A percentile compares a stretch with the other conserved stretches of the same genome.
phyloP scores from a whole-genome alignment of 805 yeast genomes.

The Candida maesae region DNA sequence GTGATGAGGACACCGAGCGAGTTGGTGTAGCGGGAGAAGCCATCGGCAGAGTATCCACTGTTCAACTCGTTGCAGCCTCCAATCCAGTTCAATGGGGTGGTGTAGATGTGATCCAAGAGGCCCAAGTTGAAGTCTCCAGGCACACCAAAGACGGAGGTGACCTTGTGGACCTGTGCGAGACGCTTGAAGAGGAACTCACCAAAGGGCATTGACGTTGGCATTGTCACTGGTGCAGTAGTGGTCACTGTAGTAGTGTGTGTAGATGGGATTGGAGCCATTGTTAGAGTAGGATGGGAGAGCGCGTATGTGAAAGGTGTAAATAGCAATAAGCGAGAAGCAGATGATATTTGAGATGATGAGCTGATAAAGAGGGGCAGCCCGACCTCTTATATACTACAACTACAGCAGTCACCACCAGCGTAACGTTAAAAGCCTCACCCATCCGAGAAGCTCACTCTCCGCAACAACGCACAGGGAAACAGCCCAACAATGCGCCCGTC shows the following conservation, averaged over 20 bases:
- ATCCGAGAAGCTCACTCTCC: no score
- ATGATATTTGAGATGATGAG: no score
- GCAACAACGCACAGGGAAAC: no score
- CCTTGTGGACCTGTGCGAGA: constrained; percentile 46
- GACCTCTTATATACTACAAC: no score
- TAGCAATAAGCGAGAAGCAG: no score
- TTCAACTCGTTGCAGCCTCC: constrained; percentile 89
- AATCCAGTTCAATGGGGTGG: constrained; percentile 57
- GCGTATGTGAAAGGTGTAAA: not conserved
- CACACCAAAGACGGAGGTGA: constrained; percentile 66
- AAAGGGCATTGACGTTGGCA: constrained; percentile 36
- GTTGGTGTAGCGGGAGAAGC: constrained; percentile 65
- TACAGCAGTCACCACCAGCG: no score
- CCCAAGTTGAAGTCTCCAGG: constrained; percentile 76
- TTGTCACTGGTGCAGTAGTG: no score
- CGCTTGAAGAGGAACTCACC: constrained; percentile 66
- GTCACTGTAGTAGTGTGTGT: no score
- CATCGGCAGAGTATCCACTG: constrained; percentile 89
- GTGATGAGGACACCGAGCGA: constrained; percentile 60
- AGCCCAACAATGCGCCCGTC: not conserved
- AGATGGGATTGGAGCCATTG: constrained; percentile 15
- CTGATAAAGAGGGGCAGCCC: not conserved
- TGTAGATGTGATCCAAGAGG: constrained; percentile 64
- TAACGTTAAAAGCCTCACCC: no score
- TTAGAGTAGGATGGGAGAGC: not conserved